Evolutionary conservation across 305 asterid species (phyloP).

Genomic region (Fraxinus nigra): DNA sequence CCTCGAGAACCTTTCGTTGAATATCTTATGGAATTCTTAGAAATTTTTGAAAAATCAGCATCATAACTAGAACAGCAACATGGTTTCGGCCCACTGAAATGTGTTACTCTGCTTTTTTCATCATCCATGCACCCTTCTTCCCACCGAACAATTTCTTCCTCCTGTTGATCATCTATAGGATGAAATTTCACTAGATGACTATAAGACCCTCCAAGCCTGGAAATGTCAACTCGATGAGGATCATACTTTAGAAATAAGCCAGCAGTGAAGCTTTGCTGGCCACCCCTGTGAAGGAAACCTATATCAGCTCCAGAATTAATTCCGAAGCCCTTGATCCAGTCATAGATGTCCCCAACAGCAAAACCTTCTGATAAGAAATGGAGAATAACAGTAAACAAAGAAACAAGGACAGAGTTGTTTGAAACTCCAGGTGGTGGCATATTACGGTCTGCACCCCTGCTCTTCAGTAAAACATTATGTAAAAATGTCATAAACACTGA

Average conservation of each 20-base stretch:
- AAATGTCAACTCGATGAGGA: slow-evolving; percentile 77
- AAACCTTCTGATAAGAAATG: slow-evolving; percentile 92
- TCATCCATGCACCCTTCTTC: slow-evolving; percentile 92
- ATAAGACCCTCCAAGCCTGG: slow-evolving; percentile 94
- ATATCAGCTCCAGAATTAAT: slow-evolving; percentile 55
- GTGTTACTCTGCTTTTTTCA: slow-evolving; percentile 70
- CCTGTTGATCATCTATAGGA: slow-evolving; percentile 51
- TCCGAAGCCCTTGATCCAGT: slow-evolving; percentile 68
- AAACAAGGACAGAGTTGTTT: slow-evolving; percentile 85
- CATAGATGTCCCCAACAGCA: slow-evolving; percentile 54
- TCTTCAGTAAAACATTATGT: slow-evolving; percentile 78
- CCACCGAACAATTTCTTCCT: slow-evolving; percentile 80
- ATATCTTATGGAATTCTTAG: slow-evolving; percentile 54
- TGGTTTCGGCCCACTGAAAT: slow-evolving; percentile 68
- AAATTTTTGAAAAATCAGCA: slow-evolving; percentile 49
- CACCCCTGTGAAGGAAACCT: slow-evolving; percentile 93
- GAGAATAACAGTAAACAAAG: slow-evolving; percentile 73
- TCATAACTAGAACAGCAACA: slow-evolving; percentile 82
- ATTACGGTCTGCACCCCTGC: slow-evolving; percentile 91
- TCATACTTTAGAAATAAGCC: slow-evolving; percentile 75
- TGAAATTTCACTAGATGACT: slow-evolving; percentile 59
- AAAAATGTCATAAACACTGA: slow-evolving; percentile 79
- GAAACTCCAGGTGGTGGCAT: slow-evolving; percentile 95
- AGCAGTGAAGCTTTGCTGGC: slow-evolving; percentile 74
- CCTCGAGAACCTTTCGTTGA: slow-evolving; percentile 59